Evolutionary conservation across 768 basidiomycete genomes (phyloP), one percentile per base, ranked within the genome.

Genomic region (Serendipita indica): DNA sequence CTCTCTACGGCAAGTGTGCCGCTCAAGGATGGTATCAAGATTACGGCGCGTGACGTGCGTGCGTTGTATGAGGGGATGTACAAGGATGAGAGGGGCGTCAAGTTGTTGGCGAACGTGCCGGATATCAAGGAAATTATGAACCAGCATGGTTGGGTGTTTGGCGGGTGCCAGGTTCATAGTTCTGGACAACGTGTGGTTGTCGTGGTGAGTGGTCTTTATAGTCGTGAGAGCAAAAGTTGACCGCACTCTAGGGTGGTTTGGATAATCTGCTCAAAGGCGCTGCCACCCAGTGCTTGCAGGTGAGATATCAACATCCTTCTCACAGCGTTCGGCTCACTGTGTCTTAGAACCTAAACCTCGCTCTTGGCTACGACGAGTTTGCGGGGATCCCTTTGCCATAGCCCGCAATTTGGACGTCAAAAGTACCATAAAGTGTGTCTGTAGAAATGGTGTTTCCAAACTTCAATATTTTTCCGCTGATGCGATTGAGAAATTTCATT

Each of bases 211-310:
- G 28, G 39, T 39, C 39, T 57, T 0, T 46, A 39, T 52, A 27
- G 28, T 49, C 13, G 27, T 45, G 30, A 28, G 37, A 56, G 10
- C 35, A 22, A 13, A 45, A 39, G 45, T 33, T 59, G 4, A 45
- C 35, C 10, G 27, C 49, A 0, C 1, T 46, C 4, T 62, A 90
- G 89, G 94, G 90, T 52, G 92, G 92, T 0, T 72, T 99, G 65
- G 96, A 99, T 68, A 99, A 99, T 72, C 72, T 99, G 59, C 75
- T 99, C 62, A 99, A 99, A 70, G 96, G 96, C 4, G 96, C 96
- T 54, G 96, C 96, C 16, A 98, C 94, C n/a, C 96, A 99, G 70
- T 97, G 94, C 69, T 68, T 99, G 62, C 92, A 94, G 78, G 89
- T 90, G 56, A 18, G 82, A 71, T 33, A 22, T 10, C 32, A 37